These are phyloP conservation scores for Cryomyces minteri DNA, from an alignment of 495 filamentous ascomycete genomes.

Conservation along the genomic window DNA sequence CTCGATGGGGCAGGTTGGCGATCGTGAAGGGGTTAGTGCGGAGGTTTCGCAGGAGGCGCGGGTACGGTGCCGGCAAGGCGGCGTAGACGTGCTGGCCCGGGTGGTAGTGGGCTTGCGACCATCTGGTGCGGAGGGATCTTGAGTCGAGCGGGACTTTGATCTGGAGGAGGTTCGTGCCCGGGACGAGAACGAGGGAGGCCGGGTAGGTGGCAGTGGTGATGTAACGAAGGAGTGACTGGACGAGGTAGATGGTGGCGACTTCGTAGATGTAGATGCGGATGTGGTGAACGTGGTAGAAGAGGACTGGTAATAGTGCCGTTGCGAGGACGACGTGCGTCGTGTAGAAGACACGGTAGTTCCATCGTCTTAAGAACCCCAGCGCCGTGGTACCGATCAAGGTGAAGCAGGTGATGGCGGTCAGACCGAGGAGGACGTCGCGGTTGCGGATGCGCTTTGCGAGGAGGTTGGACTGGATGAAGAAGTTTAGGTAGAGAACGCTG, in stretches of 20 bases:
- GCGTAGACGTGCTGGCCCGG: slow-evolving; percentile 34
- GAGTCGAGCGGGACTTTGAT: slow-evolving; percentile 31
- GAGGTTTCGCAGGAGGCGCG: slow-evolving; percentile 18
- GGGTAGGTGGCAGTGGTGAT: slow-evolving; percentile 20
- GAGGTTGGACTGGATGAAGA: slow-evolving; percentile 50
- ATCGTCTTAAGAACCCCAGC: slow-evolving; percentile 31
- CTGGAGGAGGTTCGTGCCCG: slow-evolving; percentile 36
- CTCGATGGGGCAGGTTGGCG: slow-evolving; percentile 26
- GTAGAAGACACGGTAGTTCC: slow-evolving; percentile 54
- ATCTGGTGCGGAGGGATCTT: slow-evolving; percentile 15
- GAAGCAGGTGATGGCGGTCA: slow-evolving; percentile 21
- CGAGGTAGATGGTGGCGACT: slow-evolving; percentile 30
- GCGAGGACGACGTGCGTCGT: slow-evolving; percentile 40
- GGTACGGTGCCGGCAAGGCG: slow-evolving; percentile 8
- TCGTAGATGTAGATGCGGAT: slow-evolving; percentile 32
- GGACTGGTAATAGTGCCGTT: slow-evolving; percentile 30
- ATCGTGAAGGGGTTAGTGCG: slow-evolving; percentile 45
- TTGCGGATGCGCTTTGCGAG: slow-evolving; percentile 33
- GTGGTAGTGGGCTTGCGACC: slow-evolving; percentile 21
- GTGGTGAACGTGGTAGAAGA: slow-evolving; percentile 38
- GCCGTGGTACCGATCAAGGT: slow-evolving; percentile 33
- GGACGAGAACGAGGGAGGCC: slow-evolving; percentile 30
- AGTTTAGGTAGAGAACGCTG: slow-evolving; percentile 53
- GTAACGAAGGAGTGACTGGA: slow-evolving; percentile 33
- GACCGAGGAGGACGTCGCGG: slow-evolving; percentile 20